Conservation (phyloP, 805 yeast species). For the Candida xiaguanensis region DNA sequence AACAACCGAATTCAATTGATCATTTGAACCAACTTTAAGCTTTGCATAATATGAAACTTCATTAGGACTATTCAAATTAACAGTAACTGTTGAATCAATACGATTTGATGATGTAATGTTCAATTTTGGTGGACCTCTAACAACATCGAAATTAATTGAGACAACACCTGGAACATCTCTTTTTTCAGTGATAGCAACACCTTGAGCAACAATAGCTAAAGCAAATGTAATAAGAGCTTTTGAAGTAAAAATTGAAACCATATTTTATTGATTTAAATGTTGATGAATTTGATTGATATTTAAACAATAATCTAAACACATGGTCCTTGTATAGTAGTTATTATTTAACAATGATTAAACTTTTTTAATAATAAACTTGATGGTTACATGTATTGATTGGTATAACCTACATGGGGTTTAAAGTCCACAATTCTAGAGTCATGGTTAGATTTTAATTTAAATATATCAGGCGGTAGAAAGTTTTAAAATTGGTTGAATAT, state of each 20-base stretch:
- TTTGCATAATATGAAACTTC: slow-evolving; percentile 4
- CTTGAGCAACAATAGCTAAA: slow-evolving; percentile 9
- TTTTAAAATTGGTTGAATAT: too few species aligned
- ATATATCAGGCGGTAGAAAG: too few species aligned
- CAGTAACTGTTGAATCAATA: neutral
- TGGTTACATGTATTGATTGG: too few species aligned
- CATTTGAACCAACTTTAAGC: slow-evolving; percentile 13
- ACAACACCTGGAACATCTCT: slow-evolving; percentile 8
- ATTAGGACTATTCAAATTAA: slow-evolving; percentile 3
- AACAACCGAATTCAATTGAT: slow-evolving; percentile 15
- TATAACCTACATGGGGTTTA: too few species aligned
- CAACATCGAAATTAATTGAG: slow-evolving; percentile 9
- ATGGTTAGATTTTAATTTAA: too few species aligned
- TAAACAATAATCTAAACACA: too few species aligned
- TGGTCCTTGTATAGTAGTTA: too few species aligned
- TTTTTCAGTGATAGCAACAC: slow-evolving; percentile 8
- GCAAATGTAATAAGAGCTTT: slow-evolving; percentile 8
- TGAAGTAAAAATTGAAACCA: slow-evolving; percentile 9
- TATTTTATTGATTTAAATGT: neutral
- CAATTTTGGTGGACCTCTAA: slow-evolving; percentile 1
- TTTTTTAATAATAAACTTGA: too few species aligned
- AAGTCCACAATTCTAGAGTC: too few species aligned
- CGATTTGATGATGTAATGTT: slow-evolving; percentile 1
- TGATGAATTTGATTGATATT: too few species aligned
- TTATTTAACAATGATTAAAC: too few species aligned